A percentile compares a stretch with the other conserved stretches of the same genome.
Evolutionary conservation across 805 yeast species (phyloP).

Genomic region (Kuraishia cidri): DNA sequence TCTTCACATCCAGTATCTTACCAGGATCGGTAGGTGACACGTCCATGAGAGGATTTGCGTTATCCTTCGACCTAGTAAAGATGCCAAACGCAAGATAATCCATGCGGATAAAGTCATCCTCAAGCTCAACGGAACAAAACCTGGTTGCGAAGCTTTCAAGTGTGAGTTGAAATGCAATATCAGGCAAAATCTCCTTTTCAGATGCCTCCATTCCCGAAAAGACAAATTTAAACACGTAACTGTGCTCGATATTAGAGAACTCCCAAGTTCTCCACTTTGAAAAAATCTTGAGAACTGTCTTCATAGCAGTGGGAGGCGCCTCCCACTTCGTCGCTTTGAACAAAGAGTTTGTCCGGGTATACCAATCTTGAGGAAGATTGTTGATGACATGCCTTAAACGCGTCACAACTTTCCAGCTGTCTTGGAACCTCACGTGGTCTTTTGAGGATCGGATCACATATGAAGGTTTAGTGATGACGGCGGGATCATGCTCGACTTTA

Average conservation of each 20-base stretch:
- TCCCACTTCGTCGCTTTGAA: slow-evolving; percentile 25
- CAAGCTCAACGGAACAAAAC: slow-evolving; percentile 15
- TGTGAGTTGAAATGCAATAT: slow-evolving; percentile 13
- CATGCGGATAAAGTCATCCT: slow-evolving; percentile 21
- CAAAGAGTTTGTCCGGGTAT: slow-evolving; percentile 16
- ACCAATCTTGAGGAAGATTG: slow-evolving; percentile 49
- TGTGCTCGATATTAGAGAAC: slow-evolving; percentile 49
- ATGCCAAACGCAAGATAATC: slow-evolving; percentile 10
- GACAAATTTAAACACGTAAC: slow-evolving; percentile 42
- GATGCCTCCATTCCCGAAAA: no score
- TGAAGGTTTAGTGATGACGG: slow-evolving; percentile 85
- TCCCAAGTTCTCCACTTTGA: slow-evolving; percentile 92
- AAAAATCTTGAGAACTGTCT: slow-evolving; percentile 49
- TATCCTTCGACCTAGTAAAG: not conserved
- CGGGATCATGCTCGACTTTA: slow-evolving; percentile 73
- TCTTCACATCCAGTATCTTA: not conserved
- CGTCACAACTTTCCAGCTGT: slow-evolving; percentile 82
- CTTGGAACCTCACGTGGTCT: slow-evolving; percentile 69
- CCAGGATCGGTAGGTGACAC: not conserved
- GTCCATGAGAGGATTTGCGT: not conserved
- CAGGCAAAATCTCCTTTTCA: not conserved
- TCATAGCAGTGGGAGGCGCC: slow-evolving; percentile 43
- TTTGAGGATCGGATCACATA: slow-evolving; percentile 63
- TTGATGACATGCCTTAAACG: slow-evolving; percentile 68
- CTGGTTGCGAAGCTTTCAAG: slow-evolving; percentile 20